A percentile compares a stretch with the other conserved stretches of the same genome.
These are phyloP conservation scores for Austroboletus novae-zelandiae DNA, from an alignment of 1,284 basidiomycete genomes.

Conservation along the genomic window DNA sequence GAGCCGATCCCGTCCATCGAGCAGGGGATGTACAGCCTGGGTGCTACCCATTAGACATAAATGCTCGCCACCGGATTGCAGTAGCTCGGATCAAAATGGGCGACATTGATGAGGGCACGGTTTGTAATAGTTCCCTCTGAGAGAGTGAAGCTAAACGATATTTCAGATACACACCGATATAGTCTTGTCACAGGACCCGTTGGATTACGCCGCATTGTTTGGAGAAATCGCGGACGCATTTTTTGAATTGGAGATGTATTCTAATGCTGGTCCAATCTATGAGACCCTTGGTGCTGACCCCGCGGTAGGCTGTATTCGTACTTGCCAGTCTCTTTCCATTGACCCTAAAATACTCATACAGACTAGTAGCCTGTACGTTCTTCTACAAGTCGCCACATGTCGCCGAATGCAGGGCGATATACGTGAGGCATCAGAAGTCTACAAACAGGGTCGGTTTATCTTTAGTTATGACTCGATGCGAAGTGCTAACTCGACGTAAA, in stretches of 20 bases:
- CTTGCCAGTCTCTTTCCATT: neutral
- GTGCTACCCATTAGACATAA: conserved; percentile 15
- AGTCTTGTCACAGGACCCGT: conserved; percentile 67
- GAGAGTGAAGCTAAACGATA: conserved; percentile 29
- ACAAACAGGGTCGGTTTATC: conserved; percentile 64
- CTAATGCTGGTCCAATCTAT: conserved; percentile 16
- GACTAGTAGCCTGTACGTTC: conserved; percentile 23
- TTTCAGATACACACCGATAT: conserved; percentile 72
- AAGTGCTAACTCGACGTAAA: conserved; percentile 26
- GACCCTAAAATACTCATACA: neutral
- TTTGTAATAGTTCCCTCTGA: conserved; percentile 25
- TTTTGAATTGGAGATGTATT: conserved; percentile 62
- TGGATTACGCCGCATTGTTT: conserved; percentile 77
- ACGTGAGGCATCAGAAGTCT: conserved; percentile 77
- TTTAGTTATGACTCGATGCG: neutral
- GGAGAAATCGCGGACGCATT: conserved; percentile 84
- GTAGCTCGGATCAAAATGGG: conserved; percentile 82
- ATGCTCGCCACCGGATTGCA: conserved; percentile 80
- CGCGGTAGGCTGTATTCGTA: conserved; percentile 11
- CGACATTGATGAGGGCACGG: conserved; percentile 80
- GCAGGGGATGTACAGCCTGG: conserved; percentile 16
- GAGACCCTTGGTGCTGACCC: conserved; percentile 21
- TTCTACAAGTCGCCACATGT: conserved; percentile 24
- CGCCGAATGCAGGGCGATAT: conserved; percentile 64
- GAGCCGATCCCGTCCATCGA: conserved; percentile 6